Conservation (phyloP, 176 grass and related monocot species). For the Juncus effusus region DNA sequence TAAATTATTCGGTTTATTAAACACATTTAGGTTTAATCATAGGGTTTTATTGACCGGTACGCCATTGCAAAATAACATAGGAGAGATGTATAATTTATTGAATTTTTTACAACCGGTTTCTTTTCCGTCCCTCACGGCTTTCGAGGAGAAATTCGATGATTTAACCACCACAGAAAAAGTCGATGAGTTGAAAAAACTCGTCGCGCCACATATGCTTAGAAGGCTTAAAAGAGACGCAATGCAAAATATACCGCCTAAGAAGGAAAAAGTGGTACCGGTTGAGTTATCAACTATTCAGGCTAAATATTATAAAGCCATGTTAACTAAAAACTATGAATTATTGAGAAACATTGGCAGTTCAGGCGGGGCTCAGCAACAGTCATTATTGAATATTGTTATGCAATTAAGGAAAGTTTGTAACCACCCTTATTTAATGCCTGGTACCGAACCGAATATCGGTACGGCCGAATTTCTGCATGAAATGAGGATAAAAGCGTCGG, state of each 20-base stretch:
- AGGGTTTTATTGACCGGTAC: constrained; percentile 96
- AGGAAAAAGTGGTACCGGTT: constrained; percentile 88
- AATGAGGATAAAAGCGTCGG: constrained; percentile 98
- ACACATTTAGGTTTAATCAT: constrained; percentile 86
- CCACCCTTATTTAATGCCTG: constrained; percentile 97
- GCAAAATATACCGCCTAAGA: constrained; percentile 98
- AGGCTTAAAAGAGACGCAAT: constrained; percentile 96
- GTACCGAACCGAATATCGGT: constrained; percentile 94
- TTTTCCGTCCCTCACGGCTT: constrained; percentile 82
- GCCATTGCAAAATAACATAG: constrained; percentile 96
- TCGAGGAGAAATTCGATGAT: constrained; percentile 98
- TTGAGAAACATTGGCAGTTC: constrained; percentile 61
- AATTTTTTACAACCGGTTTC: constrained; percentile 94
- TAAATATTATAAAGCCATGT: constrained; percentile 95
- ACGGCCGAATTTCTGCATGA: constrained; percentile 86
- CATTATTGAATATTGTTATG: constrained; percentile 97
- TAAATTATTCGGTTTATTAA: constrained; percentile 91
- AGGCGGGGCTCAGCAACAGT: constrained; percentile 49
- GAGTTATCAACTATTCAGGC: constrained; percentile 95
- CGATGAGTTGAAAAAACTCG: constrained; percentile 98
- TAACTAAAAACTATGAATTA: constrained; percentile 96
- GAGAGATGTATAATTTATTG: constrained; percentile 96
- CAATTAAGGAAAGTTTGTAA: constrained; percentile 99
- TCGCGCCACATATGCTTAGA: constrained; percentile 95
- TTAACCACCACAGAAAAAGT: constrained; percentile 95